Conservation (phyloP, 2,329 filamentous ascomycete genomes). For the Alternaria solani region DNA sequence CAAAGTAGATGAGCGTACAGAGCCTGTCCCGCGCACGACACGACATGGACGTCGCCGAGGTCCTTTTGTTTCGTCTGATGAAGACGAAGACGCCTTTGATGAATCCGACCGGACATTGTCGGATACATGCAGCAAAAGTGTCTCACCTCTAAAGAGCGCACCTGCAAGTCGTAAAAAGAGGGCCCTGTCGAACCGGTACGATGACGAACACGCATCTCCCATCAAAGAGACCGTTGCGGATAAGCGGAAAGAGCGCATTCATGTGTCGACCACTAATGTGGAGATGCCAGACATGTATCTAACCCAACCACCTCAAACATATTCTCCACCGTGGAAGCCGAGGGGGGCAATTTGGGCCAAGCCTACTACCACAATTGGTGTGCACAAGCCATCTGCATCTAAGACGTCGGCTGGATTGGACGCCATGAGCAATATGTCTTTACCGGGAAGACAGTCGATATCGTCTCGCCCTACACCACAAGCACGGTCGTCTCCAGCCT, state of each 20-base stretch:
- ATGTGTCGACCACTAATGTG: constrained; percentile 52
- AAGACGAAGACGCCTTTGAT: constrained; percentile 28
- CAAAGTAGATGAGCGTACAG: constrained; percentile 33
- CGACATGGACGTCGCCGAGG: constrained; percentile 24
- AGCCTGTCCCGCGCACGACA: constrained; percentile 33
- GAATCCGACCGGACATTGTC: constrained; percentile 22
- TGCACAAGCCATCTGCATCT: constrained; percentile 34
- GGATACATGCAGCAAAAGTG: constrained; percentile 11
- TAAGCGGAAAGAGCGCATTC: constrained; percentile 54
- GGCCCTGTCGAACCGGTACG: constrained; percentile 17
- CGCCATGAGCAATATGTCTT: constrained; percentile 34
- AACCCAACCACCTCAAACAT: constrained; percentile 55
- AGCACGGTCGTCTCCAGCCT: constrained; percentile 17
- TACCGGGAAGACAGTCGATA: constrained; percentile 38
- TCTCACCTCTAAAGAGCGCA: constrained; percentile 17
- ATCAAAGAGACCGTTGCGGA: constrained; percentile 34
- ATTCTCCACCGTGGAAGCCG: constrained; percentile 55
- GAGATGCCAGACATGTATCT: constrained; percentile 53
- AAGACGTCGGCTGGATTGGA: constrained; percentile 22
- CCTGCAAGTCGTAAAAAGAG: constrained; percentile 26
- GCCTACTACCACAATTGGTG: constrained; percentile 38
- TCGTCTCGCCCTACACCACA: constrained; percentile 33
- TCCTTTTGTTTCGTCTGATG: constrained; percentile 39
- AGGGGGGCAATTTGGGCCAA: constrained; percentile 60
- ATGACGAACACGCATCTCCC: constrained; percentile 27